phyloP scores from a whole-genome alignment of 169 alveolate species.

The Plasmodium cynomolgi region DNA sequence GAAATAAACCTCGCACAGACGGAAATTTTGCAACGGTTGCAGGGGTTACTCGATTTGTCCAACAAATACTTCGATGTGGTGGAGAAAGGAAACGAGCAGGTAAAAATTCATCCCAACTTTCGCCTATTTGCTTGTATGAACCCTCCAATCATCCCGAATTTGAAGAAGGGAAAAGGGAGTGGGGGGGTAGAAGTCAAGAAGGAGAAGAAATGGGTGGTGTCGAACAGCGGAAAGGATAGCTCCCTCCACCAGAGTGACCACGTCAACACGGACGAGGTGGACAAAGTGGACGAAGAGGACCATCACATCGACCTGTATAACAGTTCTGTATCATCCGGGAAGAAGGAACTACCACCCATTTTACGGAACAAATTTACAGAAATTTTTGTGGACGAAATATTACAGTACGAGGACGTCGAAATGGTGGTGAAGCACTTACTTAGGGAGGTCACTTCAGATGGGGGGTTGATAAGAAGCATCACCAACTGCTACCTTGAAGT shows the following conservation, averaged over 20 bases:
- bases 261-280: not conserved
- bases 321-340: slow-evolving; percentile 94
- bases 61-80: slow-evolving; percentile 80
- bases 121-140: slow-evolving; percentile 99
- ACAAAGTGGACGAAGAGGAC: slow-evolving; percentile 79
- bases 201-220: slow-evolving; percentile 21
- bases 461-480: slow-evolving; percentile 59
- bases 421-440: slow-evolving; percentile 76
- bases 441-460: slow-evolving; percentile 70
- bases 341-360: slow-evolving; percentile 95
- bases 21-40: slow-evolving; percentile 95
- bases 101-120: slow-evolving; percentile 94
- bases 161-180: slow-evolving; percentile 51
- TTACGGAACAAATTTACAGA: slow-evolving; percentile 96
- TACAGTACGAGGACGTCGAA: slow-evolving; percentile 78
- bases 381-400: slow-evolving; percentile 95
- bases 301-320: slow-evolving; percentile 85
- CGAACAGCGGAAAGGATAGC: not conserved
- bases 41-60: slow-evolving; percentile 38
- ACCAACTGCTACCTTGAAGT: slow-evolving; percentile 78
- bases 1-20: slow-evolving; percentile 99
- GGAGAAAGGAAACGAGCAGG: slow-evolving; percentile 89
- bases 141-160: slow-evolving; percentile 93
- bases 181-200: slow-evolving; percentile 75
- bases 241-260: not conserved